These are phyloP conservation scores for Eucalyptus polybractea DNA, from an alignment of 345 rosid genomes.

Conservation along the genomic window DNA sequence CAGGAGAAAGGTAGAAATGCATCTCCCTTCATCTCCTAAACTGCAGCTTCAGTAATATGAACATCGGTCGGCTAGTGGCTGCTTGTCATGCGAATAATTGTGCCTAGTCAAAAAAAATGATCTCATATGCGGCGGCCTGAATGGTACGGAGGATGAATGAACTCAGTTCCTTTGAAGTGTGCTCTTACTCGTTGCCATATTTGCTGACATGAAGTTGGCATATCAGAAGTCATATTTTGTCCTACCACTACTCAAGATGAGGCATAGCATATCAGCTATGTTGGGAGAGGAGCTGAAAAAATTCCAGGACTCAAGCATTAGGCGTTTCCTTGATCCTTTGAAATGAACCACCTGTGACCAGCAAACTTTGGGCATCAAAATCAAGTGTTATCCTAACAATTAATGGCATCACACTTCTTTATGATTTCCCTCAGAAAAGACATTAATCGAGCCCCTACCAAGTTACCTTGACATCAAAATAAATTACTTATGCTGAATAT, in stretches of 20 bases:
- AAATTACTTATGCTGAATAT: neutral
- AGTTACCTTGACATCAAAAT: neutral
- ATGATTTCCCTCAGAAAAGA: neutral
- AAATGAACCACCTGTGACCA: slow-evolving; percentile 70
- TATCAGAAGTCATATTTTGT: slow-evolving; percentile 80
- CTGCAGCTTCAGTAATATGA: neutral
- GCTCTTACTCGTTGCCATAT: neutral
- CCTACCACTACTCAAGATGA: slow-evolving; percentile 76
- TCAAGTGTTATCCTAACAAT: neutral
- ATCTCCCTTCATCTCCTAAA: neutral
- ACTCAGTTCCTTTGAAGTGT: neutral
- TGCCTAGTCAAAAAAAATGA: neutral
- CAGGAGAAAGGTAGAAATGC: neutral
- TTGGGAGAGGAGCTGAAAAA: slow-evolving; percentile 33
- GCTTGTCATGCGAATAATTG: neutral
- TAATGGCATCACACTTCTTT: neutral
- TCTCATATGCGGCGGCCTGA: neutral
- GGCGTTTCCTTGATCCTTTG: slow-evolving; percentile 91
- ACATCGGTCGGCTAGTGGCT: neutral
- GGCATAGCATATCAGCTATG: slow-evolving; percentile 74
- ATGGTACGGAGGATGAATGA: neutral
- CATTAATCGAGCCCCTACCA: neutral
- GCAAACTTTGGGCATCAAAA: neutral
- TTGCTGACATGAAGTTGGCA: neutral
- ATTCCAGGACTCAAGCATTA: slow-evolving; percentile 97